Evolutionary conservation across 306 rosid genomes (phyloP).

Genomic region (Citrullus colocynthis): DNA sequence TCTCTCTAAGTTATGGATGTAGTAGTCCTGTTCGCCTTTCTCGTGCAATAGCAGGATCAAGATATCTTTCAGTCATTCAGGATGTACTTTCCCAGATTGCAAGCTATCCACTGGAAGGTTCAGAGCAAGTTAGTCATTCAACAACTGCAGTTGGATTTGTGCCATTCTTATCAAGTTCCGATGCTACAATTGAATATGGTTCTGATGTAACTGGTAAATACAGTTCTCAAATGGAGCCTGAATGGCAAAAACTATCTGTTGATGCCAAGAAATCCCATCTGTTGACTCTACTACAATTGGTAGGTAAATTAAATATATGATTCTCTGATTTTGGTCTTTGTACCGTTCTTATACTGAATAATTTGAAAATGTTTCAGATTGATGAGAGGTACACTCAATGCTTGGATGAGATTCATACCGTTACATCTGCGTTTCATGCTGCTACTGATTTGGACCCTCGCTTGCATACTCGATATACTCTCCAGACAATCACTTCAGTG

Average conservation of each 20-base stretch:
- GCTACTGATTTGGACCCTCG: slow-evolving; percentile 73
- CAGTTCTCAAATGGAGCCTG: slow-evolving; percentile 24
- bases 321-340: not conserved
- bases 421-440: slow-evolving; percentile 69
- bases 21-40: slow-evolving; percentile 25
- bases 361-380: slow-evolving; percentile 29
- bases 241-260: slow-evolving; percentile 18
- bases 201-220: slow-evolving; percentile 12
- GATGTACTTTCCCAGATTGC: slow-evolving; percentile 70
- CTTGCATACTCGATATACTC: slow-evolving; percentile 58
- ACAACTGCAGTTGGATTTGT: slow-evolving; percentile 5
- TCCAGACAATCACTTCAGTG: slow-evolving; percentile 35
- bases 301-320: slow-evolving; percentile 9
- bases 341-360: not conserved
- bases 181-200: slow-evolving; percentile 2
- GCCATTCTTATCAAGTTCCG: not conserved
- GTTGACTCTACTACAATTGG: slow-evolving; percentile 62
- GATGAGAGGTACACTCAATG: slow-evolving; percentile 65
- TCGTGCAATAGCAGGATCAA: slow-evolving; percentile 42
- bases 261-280: slow-evolving; percentile 60
- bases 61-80: slow-evolving; percentile 57
- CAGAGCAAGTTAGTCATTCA: slow-evolving; percentile 22
- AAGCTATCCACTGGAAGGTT: slow-evolving; percentile 41
- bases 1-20: not conserved
- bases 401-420: slow-evolving; percentile 73